Evolutionary conservation across 768 basidiomycete genomes (phyloP), one percentile per base, ranked within the genome.

Genomic region (Dendrothele bispora): DNA sequence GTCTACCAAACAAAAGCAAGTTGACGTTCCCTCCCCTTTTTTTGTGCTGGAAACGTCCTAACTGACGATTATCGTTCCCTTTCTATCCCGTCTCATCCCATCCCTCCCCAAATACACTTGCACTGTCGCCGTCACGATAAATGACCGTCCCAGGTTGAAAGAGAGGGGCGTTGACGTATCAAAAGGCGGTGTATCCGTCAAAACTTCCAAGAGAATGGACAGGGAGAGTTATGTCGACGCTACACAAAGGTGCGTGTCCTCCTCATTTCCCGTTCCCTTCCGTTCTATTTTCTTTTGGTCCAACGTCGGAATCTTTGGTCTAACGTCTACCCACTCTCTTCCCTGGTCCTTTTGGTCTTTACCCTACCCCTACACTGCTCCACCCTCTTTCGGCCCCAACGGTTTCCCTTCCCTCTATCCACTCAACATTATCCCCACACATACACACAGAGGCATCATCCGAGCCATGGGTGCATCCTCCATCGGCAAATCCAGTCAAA

Each of bases 221-320:
- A 70, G 82, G 32, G 79, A 84, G 44, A 74, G 78, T 34, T 88
- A 88, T 50, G 67, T 88, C 3, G 85, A 88, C 56, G 84, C 85
- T 6, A 88, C 86, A 14, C 87, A 88, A 58, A 69, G 86, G 86
- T 86, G 47, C 52, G 70, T 56, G n/a, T n/a, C n/a, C n/a, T 11
- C 15, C n/a, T 15, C 28, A 39, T 34, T 10, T 28, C 29, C 18
- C 20, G 29, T 27, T 18, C 21, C 46, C 44, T 28, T 29, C 18
- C 20, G 29, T 27, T 18, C 21, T 46, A 43, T 27, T 28, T 39
- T 24, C 10, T 21, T 25, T 30, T 5, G 2, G 8, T 21, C 29
- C 27, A 36, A n/a, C n/a, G n/a, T n/a, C n/a, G n/a, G n/a, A n/a
- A n/a, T n/a, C n/a, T n/a, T n/a, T n/a, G n/a, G n/a, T n/a, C n/a